Conservation (phyloP, 2,329 filamentous ascomycete genomes). For the Aquanectria penicillioides region DNA sequence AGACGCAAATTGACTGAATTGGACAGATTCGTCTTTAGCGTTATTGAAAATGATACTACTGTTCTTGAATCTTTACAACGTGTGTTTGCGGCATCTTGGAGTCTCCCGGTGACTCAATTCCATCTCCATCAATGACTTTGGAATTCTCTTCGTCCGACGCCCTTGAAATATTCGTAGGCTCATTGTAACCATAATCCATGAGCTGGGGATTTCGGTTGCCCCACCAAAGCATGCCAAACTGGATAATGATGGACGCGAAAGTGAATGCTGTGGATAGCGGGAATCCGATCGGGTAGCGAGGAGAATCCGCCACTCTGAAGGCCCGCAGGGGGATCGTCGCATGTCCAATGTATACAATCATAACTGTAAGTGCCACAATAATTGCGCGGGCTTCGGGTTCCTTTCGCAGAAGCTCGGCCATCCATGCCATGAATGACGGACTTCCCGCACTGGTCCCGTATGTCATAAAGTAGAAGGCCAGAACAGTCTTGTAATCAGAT, state of each 20-base stretch:
- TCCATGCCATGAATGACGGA: constrained; percentile 50
- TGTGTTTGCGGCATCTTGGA: too few species aligned
- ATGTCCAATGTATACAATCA: constrained; percentile 50
- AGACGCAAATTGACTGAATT: too few species aligned
- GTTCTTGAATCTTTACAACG: too few species aligned
- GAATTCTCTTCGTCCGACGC: constrained; percentile 33
- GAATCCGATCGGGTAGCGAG: constrained; percentile 50
- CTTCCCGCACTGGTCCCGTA: constrained; percentile 47
- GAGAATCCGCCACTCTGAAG: constrained; percentile 48
- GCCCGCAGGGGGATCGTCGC: constrained; percentile 51
- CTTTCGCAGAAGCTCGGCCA: constrained; percentile 46
- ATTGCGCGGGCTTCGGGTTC: constrained; percentile 50
- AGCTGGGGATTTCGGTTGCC: constrained; percentile 29
- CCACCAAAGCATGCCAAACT: constrained; percentile 47
- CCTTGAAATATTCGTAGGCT: constrained; percentile 20
- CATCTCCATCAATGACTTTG: constrained; percentile 5
- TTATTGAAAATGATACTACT: too few species aligned
- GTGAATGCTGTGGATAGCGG: constrained; percentile 47
- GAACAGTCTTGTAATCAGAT: constrained; percentile 43
- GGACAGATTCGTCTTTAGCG: too few species aligned
- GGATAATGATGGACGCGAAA: constrained; percentile 43
- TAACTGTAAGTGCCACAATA: constrained; percentile 50
- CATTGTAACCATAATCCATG: constrained; percentile 35
- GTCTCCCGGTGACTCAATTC: too few species aligned
- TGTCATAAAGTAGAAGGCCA: constrained; percentile 50